phyloP scores from a whole-genome alignment of 345 rosid genomes.

The Isatis tinctoria region DNA sequence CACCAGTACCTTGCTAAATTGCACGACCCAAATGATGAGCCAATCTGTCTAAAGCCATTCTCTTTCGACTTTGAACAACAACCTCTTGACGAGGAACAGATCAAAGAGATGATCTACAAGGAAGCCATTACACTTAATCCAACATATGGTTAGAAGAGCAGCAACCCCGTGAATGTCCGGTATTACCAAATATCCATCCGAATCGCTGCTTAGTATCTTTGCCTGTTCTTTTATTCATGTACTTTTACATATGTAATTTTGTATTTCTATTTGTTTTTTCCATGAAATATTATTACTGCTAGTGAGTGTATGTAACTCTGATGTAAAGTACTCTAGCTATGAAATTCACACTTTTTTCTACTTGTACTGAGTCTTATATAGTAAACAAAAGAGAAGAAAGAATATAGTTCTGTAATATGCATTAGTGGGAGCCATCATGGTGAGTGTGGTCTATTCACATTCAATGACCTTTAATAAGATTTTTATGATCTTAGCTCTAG shows the following conservation, averaged over 20 bases:
- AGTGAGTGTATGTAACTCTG: conserved; percentile 18
- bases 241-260: neutral
- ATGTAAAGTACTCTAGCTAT: conserved; percentile 25
- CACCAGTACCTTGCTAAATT: conserved; percentile 83
- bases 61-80: conserved; percentile 90
- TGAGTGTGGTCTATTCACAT: neutral
- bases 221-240: conserved; percentile 30
- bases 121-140: conserved; percentile 87
- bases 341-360: neutral
- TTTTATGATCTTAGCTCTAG: neutral
- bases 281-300: conserved; percentile 9
- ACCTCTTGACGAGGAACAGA: conserved; percentile 77
- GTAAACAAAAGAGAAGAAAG: neutral
- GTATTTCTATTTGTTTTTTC: conserved; percentile 21
- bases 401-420: neutral
- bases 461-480: neutral
- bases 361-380: neutral
- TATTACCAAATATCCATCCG: conserved; percentile 20
- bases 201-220: conserved; percentile 12
- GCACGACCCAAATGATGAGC: conserved; percentile 89
- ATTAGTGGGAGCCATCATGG: neutral
- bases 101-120: conserved; percentile 76
- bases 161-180: neutral
- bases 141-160: conserved; percentile 40
- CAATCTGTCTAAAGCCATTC: conserved; percentile 66